These are phyloP conservation scores for Tolypocladium tropicale DNA, from an alignment of 2,329 filamentous ascomycete genomes.

Conservation along the genomic window DNA sequence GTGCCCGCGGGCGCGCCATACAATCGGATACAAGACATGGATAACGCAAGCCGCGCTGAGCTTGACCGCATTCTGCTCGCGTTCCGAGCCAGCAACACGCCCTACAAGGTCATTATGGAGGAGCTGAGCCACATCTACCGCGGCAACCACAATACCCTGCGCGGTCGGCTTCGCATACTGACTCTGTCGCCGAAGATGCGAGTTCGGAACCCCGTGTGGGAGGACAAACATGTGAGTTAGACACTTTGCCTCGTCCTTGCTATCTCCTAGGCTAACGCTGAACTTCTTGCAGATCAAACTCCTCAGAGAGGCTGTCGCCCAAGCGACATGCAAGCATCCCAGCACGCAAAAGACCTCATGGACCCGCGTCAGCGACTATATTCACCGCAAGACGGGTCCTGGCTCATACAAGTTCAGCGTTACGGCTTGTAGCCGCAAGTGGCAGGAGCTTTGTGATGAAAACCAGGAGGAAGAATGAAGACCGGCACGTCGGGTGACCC, in stretches of 20 bases:
- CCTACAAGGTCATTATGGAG: conserved; percentile 1
- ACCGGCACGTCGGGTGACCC: too few species aligned
- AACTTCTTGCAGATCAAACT: conserved; percentile 27
- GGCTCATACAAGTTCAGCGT: conserved; percentile 50
- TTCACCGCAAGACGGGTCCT: conserved; percentile 29
- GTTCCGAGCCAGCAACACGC: not conserved
- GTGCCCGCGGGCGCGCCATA: not conserved
- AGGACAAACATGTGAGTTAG: not conserved
- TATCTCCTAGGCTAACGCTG: not conserved
- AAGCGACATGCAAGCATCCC: conserved; percentile 20
- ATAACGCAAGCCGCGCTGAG: not conserved
- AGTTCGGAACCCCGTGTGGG: conserved; percentile 3
- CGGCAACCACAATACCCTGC: conserved; percentile 2
- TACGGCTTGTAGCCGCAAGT: conserved; percentile 48
- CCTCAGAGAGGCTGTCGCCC: conserved; percentile 31
- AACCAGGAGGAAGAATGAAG: not conserved
- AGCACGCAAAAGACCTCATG: conserved; percentile 36
- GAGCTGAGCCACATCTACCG: not conserved
- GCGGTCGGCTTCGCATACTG: not conserved
- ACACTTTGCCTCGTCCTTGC: too few species aligned
- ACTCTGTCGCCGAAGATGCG: not conserved
- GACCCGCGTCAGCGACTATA: conserved; percentile 46
- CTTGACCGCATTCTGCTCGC: conserved; percentile 1
- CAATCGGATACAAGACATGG: conserved; percentile 2
- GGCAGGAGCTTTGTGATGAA: conserved; percentile 31